A percentile compares a stretch with the other conserved stretches of the same genome.
Conservation (phyloP, 805 yeast genomes). For the Candida tammaniensis region DNA sequence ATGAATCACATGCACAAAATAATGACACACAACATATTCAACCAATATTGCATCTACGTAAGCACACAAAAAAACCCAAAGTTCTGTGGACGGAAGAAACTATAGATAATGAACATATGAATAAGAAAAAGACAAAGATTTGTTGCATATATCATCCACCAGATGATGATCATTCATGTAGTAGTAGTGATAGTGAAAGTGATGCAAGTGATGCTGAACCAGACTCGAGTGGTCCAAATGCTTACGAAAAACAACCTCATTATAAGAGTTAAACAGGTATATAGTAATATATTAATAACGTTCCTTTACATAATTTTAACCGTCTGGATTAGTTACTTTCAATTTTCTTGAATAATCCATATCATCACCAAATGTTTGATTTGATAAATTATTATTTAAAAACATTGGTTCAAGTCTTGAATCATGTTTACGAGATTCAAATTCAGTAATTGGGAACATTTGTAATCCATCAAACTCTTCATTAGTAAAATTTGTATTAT, state of each 20-base stretch:
- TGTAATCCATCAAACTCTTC: conserved; percentile 16
- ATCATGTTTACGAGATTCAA: conserved; percentile 20
- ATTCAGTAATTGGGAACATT: conserved; percentile 35
- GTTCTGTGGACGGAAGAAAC: conserved; percentile 87
- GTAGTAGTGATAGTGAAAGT: conserved; percentile 31
- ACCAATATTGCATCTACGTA: too few relatives aligned
- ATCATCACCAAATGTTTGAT: conserved; percentile 31
- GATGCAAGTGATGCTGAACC: conserved; percentile 18
- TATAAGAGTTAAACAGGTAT: conserved; percentile 26
- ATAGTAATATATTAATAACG: background rate
- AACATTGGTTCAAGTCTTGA: conserved; percentile 23
- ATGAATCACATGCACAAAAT: too few relatives aligned
- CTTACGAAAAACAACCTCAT: conserved; percentile 84
- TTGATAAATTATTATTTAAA: conserved; percentile 21
- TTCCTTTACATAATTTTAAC: background rate
- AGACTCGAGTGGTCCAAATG: conserved; percentile 55
- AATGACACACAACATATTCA: too few relatives aligned
- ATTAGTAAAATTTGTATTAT: background rate
- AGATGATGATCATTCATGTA: conserved; percentile 39
- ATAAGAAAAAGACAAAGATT: conserved; percentile 86
- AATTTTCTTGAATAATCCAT: conserved; percentile 32
- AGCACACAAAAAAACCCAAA: conserved; percentile 32
- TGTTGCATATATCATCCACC: conserved; percentile 87
- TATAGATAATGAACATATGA: conserved; percentile 85
- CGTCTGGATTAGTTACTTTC: conserved; percentile 13